Evolutionary conservation across 1,284 basidiomycete species (phyloP), one percentile per base, ranked within the genome.

Genomic region (Cutaneotrichosporon sp.): DNA sequence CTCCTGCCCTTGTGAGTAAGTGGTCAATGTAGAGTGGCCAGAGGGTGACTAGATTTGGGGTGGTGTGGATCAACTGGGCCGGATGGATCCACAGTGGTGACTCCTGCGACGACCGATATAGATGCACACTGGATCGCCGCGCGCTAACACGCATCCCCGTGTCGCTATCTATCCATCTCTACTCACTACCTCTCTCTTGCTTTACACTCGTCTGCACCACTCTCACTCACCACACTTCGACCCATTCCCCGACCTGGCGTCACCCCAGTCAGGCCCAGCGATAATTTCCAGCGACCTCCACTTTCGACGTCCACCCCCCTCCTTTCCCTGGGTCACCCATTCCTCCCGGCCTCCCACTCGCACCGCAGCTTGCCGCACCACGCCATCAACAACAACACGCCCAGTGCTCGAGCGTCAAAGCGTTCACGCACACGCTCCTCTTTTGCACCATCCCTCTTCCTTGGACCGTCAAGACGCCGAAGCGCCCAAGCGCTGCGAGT

Each of bases 211-310:
- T 42, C 18, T 14, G 18, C 18, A 18, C 18, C 38, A 42, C 45
- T 46, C 22, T 46, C 24, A 46, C 9, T 46, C 45, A 25, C 11
- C n/a, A 9, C 22, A 13, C 45, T 13, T 25, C 24, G 11, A 22
- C 11, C n/a, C 24, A 24, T 24, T 46, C 22, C 43, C 22, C 22
- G 10, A 46, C 10, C 45, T 46, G 10, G 22, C 24, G 24, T 14
- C 43, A 22, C 22, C 45, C 45, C 24, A 11, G 22, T 24, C 25
- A 4, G 13, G 22, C 45, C 25, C 16, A 14, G 25, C 25, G 38
- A 47, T 43, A n/a, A 29, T n/a, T 42, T 42, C 38, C 38, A 33
- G 8, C 27, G 33, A 53, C 58, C 53, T 49, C 58, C 58, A 46
- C 45, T 27, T 58, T 49, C 27, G 24, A 29, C 25, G 56, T 57